Percentiles rank a stretch among this genome's conserved stretches.
Conservation (phyloP, 495 filamentous ascomycete species). For the Annulohypoxylon nitens region DNA sequence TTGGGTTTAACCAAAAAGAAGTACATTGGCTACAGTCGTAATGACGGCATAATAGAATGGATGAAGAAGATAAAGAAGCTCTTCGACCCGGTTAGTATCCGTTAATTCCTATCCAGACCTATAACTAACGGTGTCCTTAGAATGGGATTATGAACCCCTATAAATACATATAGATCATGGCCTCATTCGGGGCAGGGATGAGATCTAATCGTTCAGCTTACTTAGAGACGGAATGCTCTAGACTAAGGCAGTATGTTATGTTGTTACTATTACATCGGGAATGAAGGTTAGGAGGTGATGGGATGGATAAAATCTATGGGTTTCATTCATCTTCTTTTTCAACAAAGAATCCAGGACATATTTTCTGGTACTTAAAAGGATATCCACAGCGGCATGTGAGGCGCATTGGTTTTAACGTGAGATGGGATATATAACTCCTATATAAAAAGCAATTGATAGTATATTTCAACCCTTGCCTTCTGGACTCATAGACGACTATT, state of each 20-base stretch:
- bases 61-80: slow-evolving; percentile 95
- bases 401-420: background rate
- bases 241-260: background rate
- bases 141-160: slow-evolving; percentile 96
- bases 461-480: background rate
- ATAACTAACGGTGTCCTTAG: slow-evolving; percentile 55
- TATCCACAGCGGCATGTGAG: slow-evolving; percentile 2
- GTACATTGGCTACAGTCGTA: slow-evolving; percentile 92
- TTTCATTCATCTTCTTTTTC: slow-evolving; percentile 20
- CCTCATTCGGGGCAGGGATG: background rate
- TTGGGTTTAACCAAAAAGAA: slow-evolving; percentile 94
- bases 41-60: slow-evolving; percentile 82
- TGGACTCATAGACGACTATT: background rate
- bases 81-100: slow-evolving; percentile 86
- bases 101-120: background rate
- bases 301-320: slow-evolving; percentile 14
- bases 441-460: background rate
- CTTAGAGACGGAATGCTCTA: background rate
- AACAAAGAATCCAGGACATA: slow-evolving; percentile 20
- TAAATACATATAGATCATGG: slow-evolving; percentile 73
- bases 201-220: background rate
- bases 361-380: background rate
- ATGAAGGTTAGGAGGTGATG: too few relatives aligned
- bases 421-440: background rate
- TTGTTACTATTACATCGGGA: background rate